These are phyloP conservation scores for Mycena galericulata DNA, from an alignment of 768 basidiomycete genomes.

Conservation along the genomic window DNA sequence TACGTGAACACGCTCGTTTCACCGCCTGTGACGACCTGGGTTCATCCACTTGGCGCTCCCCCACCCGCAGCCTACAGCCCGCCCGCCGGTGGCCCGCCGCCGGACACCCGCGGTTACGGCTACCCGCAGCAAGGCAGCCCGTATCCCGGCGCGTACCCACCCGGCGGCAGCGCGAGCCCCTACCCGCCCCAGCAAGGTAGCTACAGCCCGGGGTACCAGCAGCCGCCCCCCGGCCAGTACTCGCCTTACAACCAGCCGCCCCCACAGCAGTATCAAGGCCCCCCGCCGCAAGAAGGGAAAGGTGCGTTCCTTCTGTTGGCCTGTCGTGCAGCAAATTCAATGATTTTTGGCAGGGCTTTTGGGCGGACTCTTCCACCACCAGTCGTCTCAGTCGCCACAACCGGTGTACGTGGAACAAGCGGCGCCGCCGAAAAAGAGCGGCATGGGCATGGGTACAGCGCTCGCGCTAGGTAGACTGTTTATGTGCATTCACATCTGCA, in stretches of 20 bases:
- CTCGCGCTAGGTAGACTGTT: conserved; percentile 57
- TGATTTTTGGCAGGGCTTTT: conserved; percentile 29
- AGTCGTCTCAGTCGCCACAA: conserved; percentile 43
- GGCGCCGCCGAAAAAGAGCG: conserved; percentile 57
- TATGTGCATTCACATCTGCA: conserved; percentile 10
- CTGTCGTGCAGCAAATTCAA: conserved; percentile 16
- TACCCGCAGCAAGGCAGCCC: conserved; percentile 27
- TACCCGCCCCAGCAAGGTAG: conserved; percentile 40
- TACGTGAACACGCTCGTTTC: conserved; percentile 76
- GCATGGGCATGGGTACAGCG: conserved; percentile 63
- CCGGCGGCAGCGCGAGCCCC: conserved; percentile 38
- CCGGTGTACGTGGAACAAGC: conserved; percentile 48
- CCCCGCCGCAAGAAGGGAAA: conserved; percentile 36
- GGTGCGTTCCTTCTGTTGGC: conserved; percentile 28
- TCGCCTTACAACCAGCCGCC: conserved; percentile 40
- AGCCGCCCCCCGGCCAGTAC: conserved; percentile 32
- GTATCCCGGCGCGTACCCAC: conserved; percentile 27
- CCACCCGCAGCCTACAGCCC: conserved; percentile 53
- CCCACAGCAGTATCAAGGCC: conserved; percentile 42
- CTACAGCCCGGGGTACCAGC: conserved; percentile 33
- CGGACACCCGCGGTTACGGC: conserved; percentile 43
- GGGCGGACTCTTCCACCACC: conserved; percentile 32
- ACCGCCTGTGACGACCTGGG: conserved; percentile 78
- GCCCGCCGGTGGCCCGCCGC: conserved; percentile 61
- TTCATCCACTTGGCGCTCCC: conserved; percentile 71